phyloP scores from a whole-genome alignment of 768 basidiomycete species.

The Saitozyma podzolica region DNA sequence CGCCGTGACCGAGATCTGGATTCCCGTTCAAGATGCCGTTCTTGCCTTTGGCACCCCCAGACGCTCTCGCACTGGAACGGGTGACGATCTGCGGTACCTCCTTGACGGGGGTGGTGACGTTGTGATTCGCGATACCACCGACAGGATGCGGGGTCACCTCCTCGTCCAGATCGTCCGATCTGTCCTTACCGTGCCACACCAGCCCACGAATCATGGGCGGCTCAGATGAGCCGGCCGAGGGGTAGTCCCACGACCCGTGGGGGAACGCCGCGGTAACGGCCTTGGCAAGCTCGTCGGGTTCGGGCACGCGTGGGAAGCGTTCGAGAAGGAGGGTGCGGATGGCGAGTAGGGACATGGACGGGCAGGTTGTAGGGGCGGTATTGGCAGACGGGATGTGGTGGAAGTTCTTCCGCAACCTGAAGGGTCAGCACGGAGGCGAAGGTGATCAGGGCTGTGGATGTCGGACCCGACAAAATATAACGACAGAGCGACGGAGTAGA shows the following conservation, averaged over 20 bases:
- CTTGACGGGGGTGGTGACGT: neutral
- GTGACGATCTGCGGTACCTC: neutral
- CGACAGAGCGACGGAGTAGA: too few relatives aligned
- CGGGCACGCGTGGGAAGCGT: conserved; percentile 42
- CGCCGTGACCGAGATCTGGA: neutral
- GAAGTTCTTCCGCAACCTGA: conserved; percentile 43
- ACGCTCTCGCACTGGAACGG: neutral
- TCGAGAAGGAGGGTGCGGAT: conserved; percentile 39
- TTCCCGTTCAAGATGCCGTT: neutral
- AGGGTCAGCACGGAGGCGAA: neutral
- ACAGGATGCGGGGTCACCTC: neutral
- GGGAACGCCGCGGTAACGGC: conserved; percentile 43
- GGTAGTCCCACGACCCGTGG: conserved; percentile 33
- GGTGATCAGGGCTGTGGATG: too few relatives aligned
- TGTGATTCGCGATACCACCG: neutral
- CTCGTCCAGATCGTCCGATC: conserved; percentile 20
- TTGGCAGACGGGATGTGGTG: conserved; percentile 35
- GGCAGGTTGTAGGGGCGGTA: conserved; percentile 24
- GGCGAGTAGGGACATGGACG: conserved; percentile 38
- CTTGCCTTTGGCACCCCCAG: neutral
- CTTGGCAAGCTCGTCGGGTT: conserved; percentile 36
- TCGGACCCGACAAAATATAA: too few relatives aligned
- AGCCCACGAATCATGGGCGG: conserved; percentile 40
- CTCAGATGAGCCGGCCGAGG: conserved; percentile 25
- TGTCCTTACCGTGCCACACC: conserved; percentile 39